Base-by-base conservation (phyloP, 2,329 filamentous ascomycete species). In the Orbilia brochopaga region DNA sequence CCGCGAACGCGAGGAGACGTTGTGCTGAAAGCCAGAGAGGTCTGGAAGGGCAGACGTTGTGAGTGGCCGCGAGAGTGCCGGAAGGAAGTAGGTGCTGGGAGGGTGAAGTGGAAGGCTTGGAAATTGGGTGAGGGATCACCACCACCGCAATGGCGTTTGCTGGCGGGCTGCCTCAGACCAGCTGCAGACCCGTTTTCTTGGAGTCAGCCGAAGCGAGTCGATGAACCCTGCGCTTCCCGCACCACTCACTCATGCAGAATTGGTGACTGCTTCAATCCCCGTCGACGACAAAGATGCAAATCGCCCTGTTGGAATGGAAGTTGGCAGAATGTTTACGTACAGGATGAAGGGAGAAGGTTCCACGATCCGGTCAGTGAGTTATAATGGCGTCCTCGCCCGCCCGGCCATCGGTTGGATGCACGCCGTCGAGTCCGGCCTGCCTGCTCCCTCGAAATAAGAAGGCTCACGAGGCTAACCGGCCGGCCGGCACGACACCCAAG, bases 141-240 rank as follows among this genome's bases (percentile, higher is more conserved):
- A 53, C n/a, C n/a, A 58, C 7, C 17, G 21, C 30, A 32, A 32
- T 32, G 27, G 27, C 27, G 27, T 32, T 32, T 3, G 27, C 27
- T 32, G 21, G 55, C n/a, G 15, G 61, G 30, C 17, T 65, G 51
- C 44, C 50, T 62, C 52, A 54, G 48, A 54, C 23, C 48, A 62
- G 27, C 8, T 8, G 4, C 27, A 50, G 46, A 52, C 57, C 51
- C 51, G 50, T 56, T 23, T 21, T 8, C 17, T 30, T 44, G 21
- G 35, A 61, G 53, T 58, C 56, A 59, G 64, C 61, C 59, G 63
- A 70, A 70, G 66, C 66, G 66, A 70, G 54, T 51, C 10, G 24
- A 21, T 55, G 59, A 59, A 64, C 66, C 66, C 66, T 70, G 66
- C 64, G 44, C 51, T 62, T 63, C 65, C 65, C 58, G 56, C 57